Percentiles rank a stretch among this genome's conserved stretches.
phyloP scores from a whole-genome alignment of 371 early-diverging fungal genomes.

The Gilbertella persicaria region DNA sequence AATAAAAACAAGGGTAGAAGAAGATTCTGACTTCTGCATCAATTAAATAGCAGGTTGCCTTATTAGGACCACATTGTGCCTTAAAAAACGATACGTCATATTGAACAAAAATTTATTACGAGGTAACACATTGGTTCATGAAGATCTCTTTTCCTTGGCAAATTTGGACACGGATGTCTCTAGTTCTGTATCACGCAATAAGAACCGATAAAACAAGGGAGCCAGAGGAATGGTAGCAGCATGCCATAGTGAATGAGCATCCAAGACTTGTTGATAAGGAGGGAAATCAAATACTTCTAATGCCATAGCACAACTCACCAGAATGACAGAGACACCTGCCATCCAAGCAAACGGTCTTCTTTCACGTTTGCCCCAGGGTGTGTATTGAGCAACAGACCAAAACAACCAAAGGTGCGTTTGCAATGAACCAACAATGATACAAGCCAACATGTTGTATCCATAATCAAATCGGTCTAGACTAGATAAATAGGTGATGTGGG shows the following conservation, averaged over 20 bases:
- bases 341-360: slow-evolving; percentile 42
- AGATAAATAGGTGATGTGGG: slow-evolving; percentile 76
- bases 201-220: slow-evolving; percentile 78
- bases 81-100: not conserved
- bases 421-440: slow-evolving; percentile 70
- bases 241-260: slow-evolving; percentile 97
- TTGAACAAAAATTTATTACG: no score
- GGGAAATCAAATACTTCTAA: slow-evolving; percentile 95
- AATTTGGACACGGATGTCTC: slow-evolving; percentile 3
- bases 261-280: slow-evolving; percentile 75
- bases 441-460: slow-evolving; percentile 90
- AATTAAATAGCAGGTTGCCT: no score
- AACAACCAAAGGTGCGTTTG: slow-evolving; percentile 72
- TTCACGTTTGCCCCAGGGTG: slow-evolving; percentile 13
- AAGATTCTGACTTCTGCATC: not conserved
- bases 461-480: slow-evolving; percentile 77
- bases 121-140: not conserved
- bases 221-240: slow-evolving; percentile 85
- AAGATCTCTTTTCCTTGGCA: slow-evolving; percentile 15
- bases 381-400: slow-evolving; percentile 52
- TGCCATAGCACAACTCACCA: slow-evolving; percentile 75
- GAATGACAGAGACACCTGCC: slow-evolving; percentile 48
- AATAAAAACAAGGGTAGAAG: not conserved
- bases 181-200: slow-evolving; percentile 63
- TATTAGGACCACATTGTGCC: not conserved